Evolutionary conservation across 108 stramenopile species (phyloP), one percentile per base, ranked within the genome.

Genomic region (Asterionellopsis glacialis): DNA sequence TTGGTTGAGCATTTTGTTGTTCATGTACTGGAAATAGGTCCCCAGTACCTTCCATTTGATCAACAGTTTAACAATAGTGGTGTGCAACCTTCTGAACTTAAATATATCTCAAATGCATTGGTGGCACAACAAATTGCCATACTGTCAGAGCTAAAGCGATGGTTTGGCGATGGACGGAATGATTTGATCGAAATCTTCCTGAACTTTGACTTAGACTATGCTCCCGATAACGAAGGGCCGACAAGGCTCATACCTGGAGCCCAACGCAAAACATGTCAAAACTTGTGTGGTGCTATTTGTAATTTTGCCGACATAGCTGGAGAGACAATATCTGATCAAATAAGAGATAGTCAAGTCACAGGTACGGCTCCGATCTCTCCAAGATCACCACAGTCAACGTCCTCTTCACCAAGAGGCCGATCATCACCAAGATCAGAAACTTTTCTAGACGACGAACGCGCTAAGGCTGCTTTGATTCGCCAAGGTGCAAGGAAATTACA

Each of bases 1-100:
- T 75, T 96, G 45, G 81, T 93, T 41, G 89, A 93, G 25, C 92
- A 96, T 47, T 92, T 85, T 63, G 75, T 83, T 24, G 53, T 92
- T 19, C 70, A 65, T 39, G 39, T 87, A 24, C 65, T 96, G n/a
- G 48, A 72, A 39, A 51, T 94, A 40, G 90, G 88, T 11, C 87
- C 93, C 1, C 93, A 90, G 64, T 73, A 87, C 45, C 47, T 78
- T 26, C 61, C 45, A 42, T 33, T 33, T 7, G 33, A 33, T 7
- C 33, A 33, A 33, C 33, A 33, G 33, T 33, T 33, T 33, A 7
- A 33, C 33, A 33, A 33, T 7, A 7, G 7, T 7, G 33, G 33
- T 33, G 54, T 72, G 26, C 60, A 68, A 9, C 40, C 25, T 41
- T 4, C 15, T 11, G 19, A 27, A 41, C n/a, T 41, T 2, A 18